These are phyloP conservation scores for Comarum palustre DNA, from an alignment of 306 rosid genomes.

Conservation along the genomic window DNA sequence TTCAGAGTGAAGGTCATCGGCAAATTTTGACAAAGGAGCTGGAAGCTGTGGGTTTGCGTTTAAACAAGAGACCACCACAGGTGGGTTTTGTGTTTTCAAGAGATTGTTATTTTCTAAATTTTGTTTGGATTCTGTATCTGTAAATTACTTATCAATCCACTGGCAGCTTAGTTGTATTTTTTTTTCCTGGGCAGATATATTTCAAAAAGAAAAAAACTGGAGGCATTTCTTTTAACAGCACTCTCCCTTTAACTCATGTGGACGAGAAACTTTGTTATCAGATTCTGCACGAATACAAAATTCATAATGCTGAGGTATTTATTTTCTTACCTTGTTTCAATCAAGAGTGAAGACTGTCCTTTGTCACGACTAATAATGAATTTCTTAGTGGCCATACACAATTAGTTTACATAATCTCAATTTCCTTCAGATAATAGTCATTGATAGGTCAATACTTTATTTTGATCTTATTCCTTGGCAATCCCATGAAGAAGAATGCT, in stretches of 20 bases:
- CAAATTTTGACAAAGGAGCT: slow-evolving; percentile 94
- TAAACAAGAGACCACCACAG: slow-evolving; percentile 96
- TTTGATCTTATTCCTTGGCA: neutral
- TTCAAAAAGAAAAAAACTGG: slow-evolving; percentile 97
- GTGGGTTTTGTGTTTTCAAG: slow-evolving; percentile 38
- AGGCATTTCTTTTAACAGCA: slow-evolving; percentile 96
- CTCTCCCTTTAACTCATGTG: slow-evolving; percentile 83
- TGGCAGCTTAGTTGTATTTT: slow-evolving; percentile 11
- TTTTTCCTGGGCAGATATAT: slow-evolving; percentile 67
- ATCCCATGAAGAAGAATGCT: slow-evolving; percentile 8
- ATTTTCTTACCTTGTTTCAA: neutral
- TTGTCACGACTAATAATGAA: neutral
- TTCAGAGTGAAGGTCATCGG: slow-evolving; percentile 98
- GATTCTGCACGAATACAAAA: slow-evolving; percentile 97
- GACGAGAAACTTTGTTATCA: slow-evolving; percentile 98
- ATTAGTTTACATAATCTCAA: neutral
- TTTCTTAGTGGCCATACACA: neutral
- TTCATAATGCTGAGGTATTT: slow-evolving; percentile 98
- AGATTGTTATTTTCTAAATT: slow-evolving; percentile 5
- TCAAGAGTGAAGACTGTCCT: neutral
- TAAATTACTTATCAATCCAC: neutral
- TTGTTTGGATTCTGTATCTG: neutral
- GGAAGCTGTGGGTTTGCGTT: slow-evolving; percentile 97
- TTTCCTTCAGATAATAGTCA: neutral
- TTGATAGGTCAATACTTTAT: neutral